Evolutionary conservation across 2,329 filamentous ascomycete genomes (phyloP), one percentile per base, ranked within the genome.

Genomic region (Fusarium phyllophilum): DNA sequence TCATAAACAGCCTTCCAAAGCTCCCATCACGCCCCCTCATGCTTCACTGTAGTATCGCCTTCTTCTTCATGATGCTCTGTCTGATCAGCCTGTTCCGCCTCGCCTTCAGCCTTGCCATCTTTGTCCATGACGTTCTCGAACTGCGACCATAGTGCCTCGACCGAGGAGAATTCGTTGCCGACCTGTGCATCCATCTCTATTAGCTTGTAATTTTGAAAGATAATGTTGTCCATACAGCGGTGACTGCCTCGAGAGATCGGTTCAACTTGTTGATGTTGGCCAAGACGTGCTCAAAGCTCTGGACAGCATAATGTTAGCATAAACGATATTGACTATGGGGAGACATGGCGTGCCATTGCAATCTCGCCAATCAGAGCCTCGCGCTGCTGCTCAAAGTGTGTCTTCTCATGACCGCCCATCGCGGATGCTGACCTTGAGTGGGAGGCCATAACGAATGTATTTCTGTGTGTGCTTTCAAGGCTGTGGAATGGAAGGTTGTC

Each of bases 221-320:
- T 3, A 3, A 1, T 29, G 17, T n/a, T 44, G 6, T 39, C 20
- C 90, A 54, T 85, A 96, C 96, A 52, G 94, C 92, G 68, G 97
- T 95, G 26, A 98, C 93, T 63, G 95, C 93, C 83, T 99, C 96
- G 24, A 99, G 86, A 44, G 93, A 96, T 39, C 96, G 91, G 82
- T 98, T 99, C 67, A 99, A 85, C 78, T 95, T 95, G 84, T 98
- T 99, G 83, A 98, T 94, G 79, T 97, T 98, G 78, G 95, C 93
- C 15, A 99, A 91, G 67, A 97, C 95, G 78, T 96, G 92, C 79
- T 98, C 96, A 81, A 99, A 90, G 82, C 86, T 90, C 90, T 92
- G 45, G 10, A n/a, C 12, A 41, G 26, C 13, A 18, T 8, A 24
- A 41, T 56, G 24, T 70, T n/a, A 70, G 33, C 26, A 36, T 22